phyloP scores from a whole-genome alignment of 148 eudicot genomes.

The Vaccinium macrocarpon region DNA sequence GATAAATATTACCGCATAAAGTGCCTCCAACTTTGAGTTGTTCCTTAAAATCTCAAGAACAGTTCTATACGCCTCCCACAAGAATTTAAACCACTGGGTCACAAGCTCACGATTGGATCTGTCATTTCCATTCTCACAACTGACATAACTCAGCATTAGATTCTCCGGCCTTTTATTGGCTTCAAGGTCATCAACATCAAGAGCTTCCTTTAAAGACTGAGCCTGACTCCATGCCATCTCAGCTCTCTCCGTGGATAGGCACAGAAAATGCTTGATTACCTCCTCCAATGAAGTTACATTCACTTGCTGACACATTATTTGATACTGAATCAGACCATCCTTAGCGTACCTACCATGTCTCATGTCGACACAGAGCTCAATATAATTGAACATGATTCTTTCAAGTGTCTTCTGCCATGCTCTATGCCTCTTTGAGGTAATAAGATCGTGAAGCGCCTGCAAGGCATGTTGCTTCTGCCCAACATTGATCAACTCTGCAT shows the following conservation, averaged over 20 bases:
- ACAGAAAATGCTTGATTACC: constrained; percentile 91
- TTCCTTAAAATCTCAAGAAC: constrained; percentile 82
- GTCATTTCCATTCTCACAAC: constrained; percentile 94
- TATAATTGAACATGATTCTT: constrained; percentile 76
- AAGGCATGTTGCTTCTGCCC: constrained; percentile 86
- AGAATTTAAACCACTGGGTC: constrained; percentile 90
- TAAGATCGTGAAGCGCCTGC: constrained; percentile 76
- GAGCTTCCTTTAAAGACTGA: constrained; percentile 83
- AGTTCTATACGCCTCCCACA: constrained; percentile 94
- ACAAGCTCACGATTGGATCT: constrained; percentile 93
- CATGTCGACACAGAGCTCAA: constrained; percentile 92
- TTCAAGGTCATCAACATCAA: constrained; percentile 90
- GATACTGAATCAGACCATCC: constrained; percentile 90
- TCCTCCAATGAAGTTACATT: constrained; percentile 89
- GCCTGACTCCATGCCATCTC: constrained; percentile 86
- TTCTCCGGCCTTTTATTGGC: constrained; percentile 93
- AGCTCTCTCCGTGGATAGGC: constrained; percentile 83
- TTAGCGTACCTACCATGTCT: constrained; percentile 80
- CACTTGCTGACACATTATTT: constrained; percentile 88
- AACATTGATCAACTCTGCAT: constrained; percentile 83
- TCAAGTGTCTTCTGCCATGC: constrained; percentile 85
- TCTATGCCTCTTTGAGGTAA: constrained; percentile 81
- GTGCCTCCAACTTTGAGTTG: constrained; percentile 80
- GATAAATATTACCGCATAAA: constrained; percentile 58
- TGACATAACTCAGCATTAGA: constrained; percentile 92